Conservation (phyloP, 352 stramenopile genomes). For the Peronospora farinosa region DNA sequence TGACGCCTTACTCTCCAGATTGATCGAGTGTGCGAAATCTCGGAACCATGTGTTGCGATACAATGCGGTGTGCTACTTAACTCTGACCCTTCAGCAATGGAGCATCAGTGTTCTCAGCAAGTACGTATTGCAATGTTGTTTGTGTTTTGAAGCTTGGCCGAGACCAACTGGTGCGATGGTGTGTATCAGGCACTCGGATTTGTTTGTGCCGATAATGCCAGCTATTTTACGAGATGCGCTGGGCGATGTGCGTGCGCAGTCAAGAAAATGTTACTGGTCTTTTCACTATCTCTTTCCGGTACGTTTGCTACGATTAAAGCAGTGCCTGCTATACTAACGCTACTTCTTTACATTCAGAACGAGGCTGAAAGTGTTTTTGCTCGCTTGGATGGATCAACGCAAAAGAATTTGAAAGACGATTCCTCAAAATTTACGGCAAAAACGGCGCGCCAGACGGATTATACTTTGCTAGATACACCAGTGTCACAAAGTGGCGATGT, state of each 20-base stretch:
- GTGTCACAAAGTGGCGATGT: conserved; percentile 5
- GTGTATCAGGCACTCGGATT: conserved; percentile 42
- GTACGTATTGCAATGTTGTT: conserved; percentile 30
- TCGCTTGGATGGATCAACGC: conserved; percentile 59
- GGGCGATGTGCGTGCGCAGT: conserved; percentile 64
- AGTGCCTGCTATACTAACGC: conserved; percentile 2
- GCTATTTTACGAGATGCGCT: conserved; percentile 59
- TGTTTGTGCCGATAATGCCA: conserved; percentile 56
- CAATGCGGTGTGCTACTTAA: conserved; percentile 73
- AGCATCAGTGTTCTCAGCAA: conserved; percentile 60
- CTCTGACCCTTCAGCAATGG: conserved; percentile 62
- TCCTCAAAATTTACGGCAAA: conserved; percentile 25
- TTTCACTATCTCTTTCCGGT: conserved; percentile 64
- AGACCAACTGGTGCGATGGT: conserved; percentile 5
- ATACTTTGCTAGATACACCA: conserved; percentile 8
- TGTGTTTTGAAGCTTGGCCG: background rate
- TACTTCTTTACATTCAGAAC: conserved; percentile 20
- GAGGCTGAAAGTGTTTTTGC: conserved; percentile 51
- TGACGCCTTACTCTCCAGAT: conserved; percentile 27
- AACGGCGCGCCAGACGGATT: conserved; percentile 11
- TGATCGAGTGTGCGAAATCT: conserved; percentile 69
- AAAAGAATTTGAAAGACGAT: conserved; percentile 52
- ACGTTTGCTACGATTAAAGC: background rate
- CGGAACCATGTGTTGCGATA: conserved; percentile 68
- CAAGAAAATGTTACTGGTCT: conserved; percentile 76